phyloP scores from a whole-genome alignment of 2,329 filamentous ascomycete species.

The Stagonosporopsis chrysanthemi region DNA sequence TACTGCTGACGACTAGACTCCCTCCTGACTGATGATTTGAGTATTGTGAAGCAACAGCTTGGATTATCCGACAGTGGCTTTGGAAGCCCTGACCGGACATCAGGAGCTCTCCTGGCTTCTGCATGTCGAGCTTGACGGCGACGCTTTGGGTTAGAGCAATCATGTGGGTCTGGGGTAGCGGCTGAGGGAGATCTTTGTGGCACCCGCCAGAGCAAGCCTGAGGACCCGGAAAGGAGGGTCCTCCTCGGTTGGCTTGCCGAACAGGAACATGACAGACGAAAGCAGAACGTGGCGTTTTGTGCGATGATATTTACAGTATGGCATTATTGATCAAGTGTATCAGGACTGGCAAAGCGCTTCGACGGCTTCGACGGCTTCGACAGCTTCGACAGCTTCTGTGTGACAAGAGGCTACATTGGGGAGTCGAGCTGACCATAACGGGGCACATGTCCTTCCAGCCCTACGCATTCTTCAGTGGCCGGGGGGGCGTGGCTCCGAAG shows the following conservation, averaged over 20 bases:
- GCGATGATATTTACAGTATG: background rate
- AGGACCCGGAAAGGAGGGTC: slow-evolving; percentile 9
- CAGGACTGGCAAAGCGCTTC: slow-evolving; percentile 1
- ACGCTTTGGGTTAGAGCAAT: slow-evolving; percentile 10
- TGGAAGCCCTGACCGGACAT: background rate
- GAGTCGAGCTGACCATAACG: background rate
- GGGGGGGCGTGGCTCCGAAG: slow-evolving; percentile 17
- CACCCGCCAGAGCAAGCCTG: slow-evolving; percentile 14
- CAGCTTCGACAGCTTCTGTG: no score
- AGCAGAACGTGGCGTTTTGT: slow-evolving; percentile 12
- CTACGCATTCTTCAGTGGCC: slow-evolving; percentile 13
- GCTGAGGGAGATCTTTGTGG: slow-evolving; percentile 19
- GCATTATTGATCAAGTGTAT: slow-evolving; percentile 1
- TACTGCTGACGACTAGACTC: background rate
- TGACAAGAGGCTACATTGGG: slow-evolving; percentile 2
- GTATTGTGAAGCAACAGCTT: background rate
- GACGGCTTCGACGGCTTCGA: no score
- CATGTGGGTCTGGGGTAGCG: slow-evolving; percentile 19
- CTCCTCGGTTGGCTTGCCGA: slow-evolving; percentile 21
- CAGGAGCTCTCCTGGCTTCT: slow-evolving; percentile 4
- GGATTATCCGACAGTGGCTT: background rate
- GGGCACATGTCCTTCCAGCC: background rate
- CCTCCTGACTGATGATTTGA: background rate
- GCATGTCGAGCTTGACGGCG: background rate
- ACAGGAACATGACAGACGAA: slow-evolving; percentile 11